Evolutionary conservation across 2,329 filamentous ascomycete species (phyloP).

Genomic region (Aphanoascus verrucosus): DNA sequence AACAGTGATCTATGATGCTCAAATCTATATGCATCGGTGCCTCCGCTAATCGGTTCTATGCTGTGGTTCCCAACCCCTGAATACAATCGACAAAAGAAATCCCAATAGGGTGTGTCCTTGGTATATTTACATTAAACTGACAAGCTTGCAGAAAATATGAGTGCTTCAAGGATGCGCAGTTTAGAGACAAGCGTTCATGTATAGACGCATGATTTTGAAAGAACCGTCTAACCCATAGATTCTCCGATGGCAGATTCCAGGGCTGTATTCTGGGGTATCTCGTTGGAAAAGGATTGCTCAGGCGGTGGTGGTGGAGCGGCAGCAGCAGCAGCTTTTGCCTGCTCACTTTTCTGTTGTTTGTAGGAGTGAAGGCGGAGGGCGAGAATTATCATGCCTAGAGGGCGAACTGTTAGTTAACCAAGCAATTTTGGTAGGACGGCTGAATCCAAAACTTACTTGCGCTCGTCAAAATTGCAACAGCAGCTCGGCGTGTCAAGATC

Average conservation of each 20-base stretch:
- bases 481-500: constrained; percentile 61
- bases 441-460: constrained; percentile 30
- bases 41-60: too few species aligned
- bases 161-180: too few species aligned
- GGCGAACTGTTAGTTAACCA: constrained; percentile 10
- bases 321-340: constrained; percentile 25
- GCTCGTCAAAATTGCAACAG: constrained; percentile 46
- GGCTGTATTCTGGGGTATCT: background rate
- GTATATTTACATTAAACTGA: too few species aligned
- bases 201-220: background rate
- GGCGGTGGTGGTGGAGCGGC: background rate
- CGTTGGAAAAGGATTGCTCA: background rate
- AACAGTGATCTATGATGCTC: too few species aligned
- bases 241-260: constrained; percentile 11
- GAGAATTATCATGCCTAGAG: constrained; percentile 38
- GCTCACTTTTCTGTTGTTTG: constrained; percentile 28
- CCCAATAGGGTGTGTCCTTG: too few species aligned
- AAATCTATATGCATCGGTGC: too few species aligned
- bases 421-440: background rate
- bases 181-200: background rate
- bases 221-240: constrained; percentile 11
- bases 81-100: too few species aligned
- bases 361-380: constrained; percentile 38
- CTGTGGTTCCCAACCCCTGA: too few species aligned
- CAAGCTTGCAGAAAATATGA: background rate